A percentile compares a stretch with the other conserved stretches of the same genome.
These are phyloP conservation scores for Apium graveolens DNA, from an alignment of 129 eudicot species.

Conservation along the genomic window DNA sequence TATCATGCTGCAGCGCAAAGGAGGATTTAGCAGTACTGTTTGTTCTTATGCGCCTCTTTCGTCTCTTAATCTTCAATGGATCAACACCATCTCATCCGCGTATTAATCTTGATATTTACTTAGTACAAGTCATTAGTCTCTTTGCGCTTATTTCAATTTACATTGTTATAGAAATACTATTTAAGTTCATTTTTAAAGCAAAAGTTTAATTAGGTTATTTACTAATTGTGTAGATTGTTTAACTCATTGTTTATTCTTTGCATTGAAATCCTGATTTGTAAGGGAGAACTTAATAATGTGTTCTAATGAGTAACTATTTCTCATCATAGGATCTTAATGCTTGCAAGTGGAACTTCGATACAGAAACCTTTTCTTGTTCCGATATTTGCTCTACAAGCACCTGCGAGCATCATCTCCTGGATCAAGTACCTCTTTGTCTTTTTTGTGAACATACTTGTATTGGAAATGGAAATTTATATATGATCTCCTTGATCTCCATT, in stretches of 20 bases:
- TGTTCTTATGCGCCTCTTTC: slow-evolving; percentile 51
- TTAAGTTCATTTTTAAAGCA: too few species aligned
- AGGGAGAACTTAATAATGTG: neutral
- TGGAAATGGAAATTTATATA: neutral
- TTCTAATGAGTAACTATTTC: neutral
- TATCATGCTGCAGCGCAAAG: slow-evolving; percentile 7
- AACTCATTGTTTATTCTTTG: too few species aligned
- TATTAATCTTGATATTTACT: slow-evolving; percentile 18
- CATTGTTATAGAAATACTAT: too few species aligned
- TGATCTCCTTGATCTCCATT: neutral
- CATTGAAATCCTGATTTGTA: neutral
- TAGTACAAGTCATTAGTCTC: neutral
- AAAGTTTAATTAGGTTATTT: too few species aligned
- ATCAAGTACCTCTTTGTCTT: slow-evolving; percentile 52
- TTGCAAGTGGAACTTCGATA: slow-evolving; percentile 63
- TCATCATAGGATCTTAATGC: slow-evolving; percentile 68
- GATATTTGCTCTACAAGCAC: slow-evolving; percentile 83
- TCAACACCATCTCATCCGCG: slow-evolving; percentile 53
- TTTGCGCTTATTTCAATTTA: neutral
- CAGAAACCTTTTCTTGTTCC: slow-evolving; percentile 85
- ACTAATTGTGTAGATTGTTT: too few species aligned
- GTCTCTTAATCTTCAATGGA: slow-evolving; percentile 57
- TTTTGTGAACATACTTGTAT: neutral
- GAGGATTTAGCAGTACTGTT: slow-evolving; percentile 34
- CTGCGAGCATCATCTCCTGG: slow-evolving; percentile 66